Percentiles rank a stretch among this genome's conserved stretches.
Conservation (phyloP, 2,329 filamentous ascomycete genomes). For the Ustulina deusta region DNA sequence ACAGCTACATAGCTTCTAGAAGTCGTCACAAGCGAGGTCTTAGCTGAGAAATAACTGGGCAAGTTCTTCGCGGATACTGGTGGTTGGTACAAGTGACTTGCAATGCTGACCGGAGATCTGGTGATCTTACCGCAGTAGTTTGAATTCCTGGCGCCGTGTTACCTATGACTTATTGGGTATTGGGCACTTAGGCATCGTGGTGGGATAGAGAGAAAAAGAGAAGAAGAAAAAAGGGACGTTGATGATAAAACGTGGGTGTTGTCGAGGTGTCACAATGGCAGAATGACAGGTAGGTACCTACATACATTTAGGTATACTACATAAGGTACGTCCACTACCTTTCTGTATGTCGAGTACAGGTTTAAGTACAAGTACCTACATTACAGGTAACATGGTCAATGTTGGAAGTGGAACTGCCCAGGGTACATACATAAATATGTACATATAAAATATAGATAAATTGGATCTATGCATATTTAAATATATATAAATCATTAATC, state of each 20-base stretch:
- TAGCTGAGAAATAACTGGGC: constrained; percentile 5
- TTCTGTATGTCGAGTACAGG: no score
- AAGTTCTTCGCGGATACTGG: constrained; percentile 13
- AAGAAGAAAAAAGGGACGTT: neutral
- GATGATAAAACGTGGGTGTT: constrained; percentile 9
- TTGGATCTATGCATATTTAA: no score
- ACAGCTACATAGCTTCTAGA: neutral
- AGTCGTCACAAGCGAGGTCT: constrained; percentile 12
- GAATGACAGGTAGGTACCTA: no score
- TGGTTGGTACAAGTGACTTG: constrained; percentile 1
- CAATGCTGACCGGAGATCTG: constrained; percentile 16
- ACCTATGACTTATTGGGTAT: neutral
- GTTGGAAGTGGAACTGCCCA: no score
- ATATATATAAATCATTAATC: no score
- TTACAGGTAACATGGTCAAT: no score
- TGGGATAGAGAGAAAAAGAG: neutral
- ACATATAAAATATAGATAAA: no score
- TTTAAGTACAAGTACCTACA: no score
- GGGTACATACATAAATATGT: no score
- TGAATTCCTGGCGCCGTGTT: constrained; percentile 2
- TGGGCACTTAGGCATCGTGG: neutral
- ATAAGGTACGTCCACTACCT: no score
- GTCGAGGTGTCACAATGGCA: constrained; percentile 11
- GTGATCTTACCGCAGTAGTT: constrained; percentile 13
- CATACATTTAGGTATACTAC: no score